Percentiles rank a stretch among this genome's conserved stretches.
These are phyloP conservation scores for Lepidium africanum DNA, from an alignment of 345 rosid species.

Conservation along the genomic window DNA sequence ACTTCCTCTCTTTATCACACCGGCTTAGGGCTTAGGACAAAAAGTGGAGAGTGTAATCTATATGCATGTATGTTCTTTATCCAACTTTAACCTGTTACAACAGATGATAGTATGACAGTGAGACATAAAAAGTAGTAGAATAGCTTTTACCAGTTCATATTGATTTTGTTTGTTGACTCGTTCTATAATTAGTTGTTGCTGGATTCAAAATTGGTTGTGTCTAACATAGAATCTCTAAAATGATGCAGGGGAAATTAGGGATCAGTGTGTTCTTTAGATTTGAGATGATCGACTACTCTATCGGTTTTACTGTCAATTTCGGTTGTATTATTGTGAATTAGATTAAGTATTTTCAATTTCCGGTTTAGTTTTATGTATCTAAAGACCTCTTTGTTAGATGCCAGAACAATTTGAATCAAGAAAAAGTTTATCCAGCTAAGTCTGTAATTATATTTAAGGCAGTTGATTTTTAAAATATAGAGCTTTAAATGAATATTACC, in stretches of 20 bases:
- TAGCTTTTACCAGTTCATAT: not conserved
- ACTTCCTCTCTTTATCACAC: conserved; percentile 12
- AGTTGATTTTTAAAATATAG: not conserved
- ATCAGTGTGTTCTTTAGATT: conserved; percentile 12
- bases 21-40: conserved; percentile 9
- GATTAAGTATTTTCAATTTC: not conserved
- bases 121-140: not conserved
- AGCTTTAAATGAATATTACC: not conserved
- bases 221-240: not conserved
- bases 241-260: conserved; percentile 20
- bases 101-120: not conserved
- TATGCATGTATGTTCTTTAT: conserved; percentile 19
- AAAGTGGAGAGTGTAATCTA: conserved; percentile 2
- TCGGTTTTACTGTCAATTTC: conserved; percentile 7
- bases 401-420: not conserved
- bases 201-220: not conserved
- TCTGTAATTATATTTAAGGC: not conserved
- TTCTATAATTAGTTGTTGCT: not conserved
- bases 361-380: conserved; percentile 13
- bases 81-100: not conserved
- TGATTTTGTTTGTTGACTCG: not conserved
- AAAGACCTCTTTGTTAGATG: conserved; percentile 1
- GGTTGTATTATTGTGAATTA: not conserved
- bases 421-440: not conserved
- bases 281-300: conserved; percentile 8